phyloP scores from a whole-genome alignment of 2,329 filamentous ascomycete species.

The Xylariaceae sp. region DNA sequence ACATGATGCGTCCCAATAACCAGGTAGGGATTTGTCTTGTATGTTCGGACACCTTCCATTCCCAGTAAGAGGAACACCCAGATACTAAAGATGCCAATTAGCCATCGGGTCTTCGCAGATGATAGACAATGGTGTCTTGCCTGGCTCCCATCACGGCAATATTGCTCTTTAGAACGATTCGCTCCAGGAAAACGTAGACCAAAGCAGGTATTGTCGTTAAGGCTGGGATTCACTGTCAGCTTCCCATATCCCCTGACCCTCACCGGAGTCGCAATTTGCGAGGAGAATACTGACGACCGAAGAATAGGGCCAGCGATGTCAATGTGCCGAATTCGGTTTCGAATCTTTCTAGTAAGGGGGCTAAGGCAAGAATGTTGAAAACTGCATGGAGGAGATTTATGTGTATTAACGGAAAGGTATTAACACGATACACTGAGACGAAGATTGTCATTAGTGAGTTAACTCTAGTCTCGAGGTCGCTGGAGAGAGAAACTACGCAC shows the following conservation, averaged over 20 bases:
- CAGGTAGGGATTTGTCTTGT: slow-evolving; percentile 74
- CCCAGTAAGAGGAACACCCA: slow-evolving; percentile 90
- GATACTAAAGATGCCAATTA: slow-evolving; percentile 53
- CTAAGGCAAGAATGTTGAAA: slow-evolving; percentile 74
- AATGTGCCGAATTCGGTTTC: slow-evolving; percentile 89
- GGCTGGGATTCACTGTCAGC: slow-evolving; percentile 44
- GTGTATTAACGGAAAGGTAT: slow-evolving; percentile 88
- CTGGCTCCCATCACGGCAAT: slow-evolving; percentile 76
- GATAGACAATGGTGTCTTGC: slow-evolving; percentile 42
- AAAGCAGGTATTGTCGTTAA: slow-evolving; percentile 77
- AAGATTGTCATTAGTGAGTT: neutral
- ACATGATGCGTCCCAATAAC: slow-evolving; percentile 61
- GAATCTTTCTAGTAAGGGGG: slow-evolving; percentile 88
- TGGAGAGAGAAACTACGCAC: slow-evolving; percentile 1
- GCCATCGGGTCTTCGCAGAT: slow-evolving; percentile 8
- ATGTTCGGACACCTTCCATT: slow-evolving; percentile 81
- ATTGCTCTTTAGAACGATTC: slow-evolving; percentile 65
- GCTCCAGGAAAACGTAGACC: slow-evolving; percentile 76
- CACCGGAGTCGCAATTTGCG: neutral
- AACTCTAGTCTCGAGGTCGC: neutral
- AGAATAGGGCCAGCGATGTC: slow-evolving; percentile 79
- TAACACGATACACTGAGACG: slow-evolving; percentile 76
- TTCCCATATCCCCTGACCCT: neutral
- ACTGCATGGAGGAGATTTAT: slow-evolving; percentile 73
- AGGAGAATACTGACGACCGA: slow-evolving; percentile 67